phyloP scores from a whole-genome alignment of 768 basidiomycete species.

The Serendipita sp. region DNA sequence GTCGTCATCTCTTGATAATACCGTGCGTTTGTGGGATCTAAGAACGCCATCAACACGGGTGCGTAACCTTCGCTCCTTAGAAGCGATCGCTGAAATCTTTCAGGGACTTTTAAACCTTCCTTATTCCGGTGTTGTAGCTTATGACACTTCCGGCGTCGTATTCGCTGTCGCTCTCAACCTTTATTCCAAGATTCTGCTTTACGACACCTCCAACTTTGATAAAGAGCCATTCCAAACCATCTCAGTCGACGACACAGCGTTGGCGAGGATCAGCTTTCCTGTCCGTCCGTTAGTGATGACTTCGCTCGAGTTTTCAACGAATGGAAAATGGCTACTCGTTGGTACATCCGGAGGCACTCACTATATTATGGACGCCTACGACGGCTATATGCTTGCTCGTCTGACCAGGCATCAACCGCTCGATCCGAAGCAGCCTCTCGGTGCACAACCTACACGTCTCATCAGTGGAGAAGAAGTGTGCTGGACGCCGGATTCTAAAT shows the following conservation, averaged over 20 bases:
- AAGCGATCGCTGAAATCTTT: not conserved
- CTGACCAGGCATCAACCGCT: conserved; percentile 73
- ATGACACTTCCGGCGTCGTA: conserved; percentile 65
- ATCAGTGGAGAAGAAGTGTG: conserved; percentile 84
- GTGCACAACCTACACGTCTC: conserved; percentile 67
- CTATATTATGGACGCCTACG: conserved; percentile 84
- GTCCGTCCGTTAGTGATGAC: conserved; percentile 84
- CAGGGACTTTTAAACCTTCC: conserved; percentile 52
- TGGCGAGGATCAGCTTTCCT: conserved; percentile 61
- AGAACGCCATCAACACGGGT: conserved; percentile 32
- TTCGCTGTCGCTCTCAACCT: conserved; percentile 78
- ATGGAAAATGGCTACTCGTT: conserved; percentile 77
- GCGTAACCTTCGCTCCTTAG: not conserved
- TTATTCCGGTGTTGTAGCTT: conserved; percentile 55
- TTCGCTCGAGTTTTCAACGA: conserved; percentile 74
- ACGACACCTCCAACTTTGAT: conserved; percentile 75
- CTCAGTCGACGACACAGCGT: conserved; percentile 63
- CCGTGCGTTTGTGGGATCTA: conserved; percentile 92
- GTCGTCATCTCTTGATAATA: conserved; percentile 85
- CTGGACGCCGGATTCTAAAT: conserved; percentile 93
- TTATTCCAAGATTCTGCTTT: conserved; percentile 67
- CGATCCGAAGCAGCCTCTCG: conserved; percentile 57
- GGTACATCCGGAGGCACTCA: conserved; percentile 88
- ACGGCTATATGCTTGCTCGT: conserved; percentile 67
- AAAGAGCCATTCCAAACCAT: conserved; percentile 82